These are phyloP conservation scores for Davidsoniella eucalypti DNA, from an alignment of 2,329 filamentous ascomycete species.

Conservation along the genomic window DNA sequence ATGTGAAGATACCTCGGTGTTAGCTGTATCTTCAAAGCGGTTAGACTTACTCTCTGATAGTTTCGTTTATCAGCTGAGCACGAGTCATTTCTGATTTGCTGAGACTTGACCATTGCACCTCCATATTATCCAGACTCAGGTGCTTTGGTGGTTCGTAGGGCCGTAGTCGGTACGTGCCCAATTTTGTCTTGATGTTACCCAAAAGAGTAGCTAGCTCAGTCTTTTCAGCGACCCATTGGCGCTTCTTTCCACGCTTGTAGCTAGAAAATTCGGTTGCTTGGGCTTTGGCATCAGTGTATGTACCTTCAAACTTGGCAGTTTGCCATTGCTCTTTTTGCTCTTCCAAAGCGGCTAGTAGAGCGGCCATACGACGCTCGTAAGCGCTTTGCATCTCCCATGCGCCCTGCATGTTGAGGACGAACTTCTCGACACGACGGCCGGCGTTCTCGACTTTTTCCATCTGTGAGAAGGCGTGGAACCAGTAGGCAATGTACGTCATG, in stretches of 20 bases:
- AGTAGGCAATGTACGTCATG: slow-evolving; percentile 99
- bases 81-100: slow-evolving; percentile 73
- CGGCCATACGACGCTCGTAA: slow-evolving; percentile 81
- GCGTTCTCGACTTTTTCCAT: slow-evolving; percentile 99
- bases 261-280: slow-evolving; percentile 66
- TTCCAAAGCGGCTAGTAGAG: slow-evolving; percentile 57
- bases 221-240: slow-evolving; percentile 95
- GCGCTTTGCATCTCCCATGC: slow-evolving; percentile 99
- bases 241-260: slow-evolving; percentile 86
- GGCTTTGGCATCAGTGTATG: slow-evolving; percentile 79
- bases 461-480: slow-evolving; percentile 98
- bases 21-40: not conserved
- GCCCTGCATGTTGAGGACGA: slow-evolving; percentile 96
- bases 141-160: slow-evolving; percentile 83
- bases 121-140: slow-evolving; percentile 64
- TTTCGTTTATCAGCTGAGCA: slow-evolving; percentile 93
- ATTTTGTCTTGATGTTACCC: slow-evolving; percentile 97
- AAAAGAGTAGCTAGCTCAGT: slow-evolving; percentile 83
- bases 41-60: slow-evolving; percentile 65
- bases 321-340: slow-evolving; percentile 64
- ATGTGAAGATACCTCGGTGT: not conserved
- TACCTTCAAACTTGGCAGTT: slow-evolving; percentile 69
- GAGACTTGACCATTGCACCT: slow-evolving; percentile 64
- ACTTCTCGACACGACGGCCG: slow-evolving; percentile 90
- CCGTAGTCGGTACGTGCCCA: slow-evolving; percentile 81